Conservation (phyloP, 345 rosid genomes). For the Punica granatum region DNA sequence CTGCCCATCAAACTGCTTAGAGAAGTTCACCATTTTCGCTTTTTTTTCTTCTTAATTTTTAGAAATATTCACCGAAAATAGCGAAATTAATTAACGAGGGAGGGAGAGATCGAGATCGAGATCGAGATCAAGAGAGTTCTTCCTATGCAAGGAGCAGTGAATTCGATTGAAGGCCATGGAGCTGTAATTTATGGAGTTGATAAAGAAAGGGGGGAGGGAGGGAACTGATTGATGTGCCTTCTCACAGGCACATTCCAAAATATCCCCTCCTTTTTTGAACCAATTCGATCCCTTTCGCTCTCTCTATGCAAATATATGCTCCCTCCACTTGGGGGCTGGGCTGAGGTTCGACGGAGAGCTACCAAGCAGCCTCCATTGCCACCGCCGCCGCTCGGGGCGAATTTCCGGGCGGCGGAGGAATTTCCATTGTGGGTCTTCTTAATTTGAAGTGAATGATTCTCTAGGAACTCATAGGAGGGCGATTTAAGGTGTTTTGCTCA, state of each 20-base stretch:
- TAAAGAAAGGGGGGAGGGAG: conserved; percentile 1
- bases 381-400: not conserved
- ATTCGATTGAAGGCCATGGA: conserved; percentile 24
- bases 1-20: conserved; percentile 85
- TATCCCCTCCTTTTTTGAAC: conserved; percentile 29
- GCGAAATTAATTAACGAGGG: conserved; percentile 6
- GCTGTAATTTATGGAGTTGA: conserved; percentile 42
- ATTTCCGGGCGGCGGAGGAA: not conserved
- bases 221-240: conserved; percentile 13
- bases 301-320: conserved; percentile 8
- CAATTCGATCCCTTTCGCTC: conserved; percentile 7
- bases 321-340: conserved; percentile 11
- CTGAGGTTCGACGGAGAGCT: conserved; percentile 2
- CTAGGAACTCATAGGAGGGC: not conserved
- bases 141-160: not conserved
- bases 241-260: conserved; percentile 45
- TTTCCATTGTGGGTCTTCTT: not conserved
- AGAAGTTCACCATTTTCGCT: conserved; percentile 68
- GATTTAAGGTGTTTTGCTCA: not conserved
- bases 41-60: not conserved
- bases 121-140: conserved; percentile 3
- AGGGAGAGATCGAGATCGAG: no score
- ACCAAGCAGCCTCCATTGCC: not conserved
- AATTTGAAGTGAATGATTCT: not conserved
- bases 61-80: not conserved